Evolutionary conservation across 495 filamentous ascomycete genomes (phyloP).

Genomic region (Aspergillus biplanus): DNA sequence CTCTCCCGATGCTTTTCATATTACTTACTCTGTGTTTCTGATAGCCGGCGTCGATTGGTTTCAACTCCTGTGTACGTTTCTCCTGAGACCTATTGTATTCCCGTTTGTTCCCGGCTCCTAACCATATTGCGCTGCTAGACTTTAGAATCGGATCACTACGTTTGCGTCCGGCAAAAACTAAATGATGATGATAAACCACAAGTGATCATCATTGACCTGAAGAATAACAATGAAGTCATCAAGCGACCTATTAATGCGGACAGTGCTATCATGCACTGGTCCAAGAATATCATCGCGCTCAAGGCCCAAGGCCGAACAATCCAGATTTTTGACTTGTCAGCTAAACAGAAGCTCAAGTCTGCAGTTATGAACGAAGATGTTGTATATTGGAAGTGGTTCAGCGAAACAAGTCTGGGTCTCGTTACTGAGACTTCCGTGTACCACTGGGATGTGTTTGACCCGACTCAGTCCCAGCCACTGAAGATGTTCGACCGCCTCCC

Average conservation of each 20-base stretch:
- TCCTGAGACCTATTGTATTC: constrained; percentile 4
- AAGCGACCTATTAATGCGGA: constrained; percentile 97
- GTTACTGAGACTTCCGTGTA: constrained; percentile 89
- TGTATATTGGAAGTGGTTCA: constrained; percentile 99
- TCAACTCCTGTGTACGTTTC: constrained; percentile 89
- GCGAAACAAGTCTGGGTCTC: constrained; percentile 80
- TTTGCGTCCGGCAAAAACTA: constrained; percentile 93
- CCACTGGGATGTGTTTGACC: constrained; percentile 95
- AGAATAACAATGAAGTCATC: constrained; percentile 90
- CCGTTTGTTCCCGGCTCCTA: constrained; percentile 12
- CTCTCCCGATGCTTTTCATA: constrained; percentile 20
- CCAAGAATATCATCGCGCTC: constrained; percentile 90
- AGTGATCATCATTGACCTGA: constrained; percentile 95
- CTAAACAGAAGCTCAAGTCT: constrained; percentile 92
- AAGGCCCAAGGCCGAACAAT: constrained; percentile 90
- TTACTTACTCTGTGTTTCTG: constrained; percentile 42
- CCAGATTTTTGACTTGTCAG: constrained; percentile 93
- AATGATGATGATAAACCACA: constrained; percentile 80
- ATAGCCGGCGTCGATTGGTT: constrained; percentile 84
- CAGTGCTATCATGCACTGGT: constrained; percentile 99
- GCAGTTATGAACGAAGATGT: constrained; percentile 96
- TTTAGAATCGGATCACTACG: constrained; percentile 92
- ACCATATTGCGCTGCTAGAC: constrained; percentile 60
- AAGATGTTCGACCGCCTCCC: constrained; percentile 92
- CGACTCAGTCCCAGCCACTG: constrained; percentile 72